Evolutionary conservation across 306 rosid genomes (phyloP).

Genomic region (Cucurbita argyrosperma): DNA sequence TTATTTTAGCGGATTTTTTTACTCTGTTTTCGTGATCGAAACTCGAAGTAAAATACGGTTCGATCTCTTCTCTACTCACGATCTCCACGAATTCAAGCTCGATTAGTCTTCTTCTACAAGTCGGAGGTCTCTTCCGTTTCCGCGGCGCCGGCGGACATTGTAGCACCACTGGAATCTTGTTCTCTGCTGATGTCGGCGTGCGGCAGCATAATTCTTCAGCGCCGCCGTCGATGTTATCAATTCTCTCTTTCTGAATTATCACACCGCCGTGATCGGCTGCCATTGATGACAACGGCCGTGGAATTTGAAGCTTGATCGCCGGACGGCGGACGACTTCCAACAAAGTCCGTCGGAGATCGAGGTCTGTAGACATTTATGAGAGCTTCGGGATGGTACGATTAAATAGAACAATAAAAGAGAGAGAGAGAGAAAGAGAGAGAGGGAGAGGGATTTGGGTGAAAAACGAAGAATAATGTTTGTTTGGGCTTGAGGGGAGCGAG

Average conservation of each 20-base stretch:
- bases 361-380: neutral
- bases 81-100: constrained; percentile 36
- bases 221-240: neutral
- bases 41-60: constrained; percentile 26
- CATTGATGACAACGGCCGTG: neutral
- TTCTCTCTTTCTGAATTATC: neutral
- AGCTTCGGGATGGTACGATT: too few relatives aligned
- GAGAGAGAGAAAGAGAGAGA: neutral
- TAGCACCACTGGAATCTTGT: constrained; percentile 1
- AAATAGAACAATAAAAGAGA: neutral
- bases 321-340: neutral
- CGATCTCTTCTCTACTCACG: constrained; percentile 27
- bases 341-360: neutral
- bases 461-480: constrained; percentile 2
- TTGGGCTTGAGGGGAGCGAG: neutral
- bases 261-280: neutral
- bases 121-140: constrained; percentile 19
- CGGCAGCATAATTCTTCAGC: neutral
- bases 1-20: constrained; percentile 14
- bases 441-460: neutral
- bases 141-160: constrained; percentile 14
- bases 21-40: constrained; percentile 1
- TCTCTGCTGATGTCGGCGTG: constrained; percentile 7
- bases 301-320: neutral
- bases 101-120: constrained; percentile 31